phyloP scores from a whole-genome alignment of 345 rosid species.

The Mercurialis annua region DNA sequence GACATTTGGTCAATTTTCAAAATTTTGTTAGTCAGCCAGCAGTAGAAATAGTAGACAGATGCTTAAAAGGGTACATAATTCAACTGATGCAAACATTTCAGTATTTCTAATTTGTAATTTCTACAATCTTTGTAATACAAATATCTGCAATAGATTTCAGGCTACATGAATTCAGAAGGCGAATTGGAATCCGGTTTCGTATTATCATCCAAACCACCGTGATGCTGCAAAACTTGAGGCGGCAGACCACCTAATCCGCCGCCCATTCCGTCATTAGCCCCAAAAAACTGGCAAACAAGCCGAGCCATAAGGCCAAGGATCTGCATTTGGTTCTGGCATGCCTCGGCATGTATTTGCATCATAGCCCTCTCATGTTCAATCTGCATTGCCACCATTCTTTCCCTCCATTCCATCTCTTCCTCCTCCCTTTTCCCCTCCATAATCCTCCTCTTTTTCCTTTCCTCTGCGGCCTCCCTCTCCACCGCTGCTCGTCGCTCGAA shows the following conservation, averaged over 20 bases:
- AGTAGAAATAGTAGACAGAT: too few relatives aligned
- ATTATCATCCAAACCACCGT: constrained; percentile 47
- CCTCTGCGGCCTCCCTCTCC: constrained; percentile 50
- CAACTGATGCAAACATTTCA: not conserved
- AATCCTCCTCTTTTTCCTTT: constrained; percentile 45
- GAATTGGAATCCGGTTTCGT: constrained; percentile 65
- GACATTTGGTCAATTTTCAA: not conserved
- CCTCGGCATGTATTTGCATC: constrained; percentile 71
- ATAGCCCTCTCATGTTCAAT: constrained; percentile 67
- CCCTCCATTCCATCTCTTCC: constrained; percentile 82
- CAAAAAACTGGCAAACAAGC: constrained; percentile 59
- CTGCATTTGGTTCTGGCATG: constrained; percentile 74
- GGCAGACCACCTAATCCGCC: constrained; percentile 50
- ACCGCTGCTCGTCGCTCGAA: constrained; percentile 41
- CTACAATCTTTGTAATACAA: not conserved
- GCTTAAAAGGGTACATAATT: too few relatives aligned
- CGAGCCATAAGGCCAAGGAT: constrained; percentile 63
- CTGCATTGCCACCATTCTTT: constrained; percentile 54
- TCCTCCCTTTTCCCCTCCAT: constrained; percentile 66
- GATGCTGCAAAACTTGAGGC: constrained; percentile 67
- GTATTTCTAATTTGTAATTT: not conserved
- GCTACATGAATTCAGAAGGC: constrained; percentile 63
- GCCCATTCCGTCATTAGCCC: constrained; percentile 51
- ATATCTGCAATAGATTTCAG: not conserved
- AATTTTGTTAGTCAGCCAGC: not conserved